A percentile compares a stretch with the other conserved stretches of the same genome.
Conservation (phyloP, 2,329 filamentous ascomycete species). For the Aspergillus brasiliensis region DNA sequence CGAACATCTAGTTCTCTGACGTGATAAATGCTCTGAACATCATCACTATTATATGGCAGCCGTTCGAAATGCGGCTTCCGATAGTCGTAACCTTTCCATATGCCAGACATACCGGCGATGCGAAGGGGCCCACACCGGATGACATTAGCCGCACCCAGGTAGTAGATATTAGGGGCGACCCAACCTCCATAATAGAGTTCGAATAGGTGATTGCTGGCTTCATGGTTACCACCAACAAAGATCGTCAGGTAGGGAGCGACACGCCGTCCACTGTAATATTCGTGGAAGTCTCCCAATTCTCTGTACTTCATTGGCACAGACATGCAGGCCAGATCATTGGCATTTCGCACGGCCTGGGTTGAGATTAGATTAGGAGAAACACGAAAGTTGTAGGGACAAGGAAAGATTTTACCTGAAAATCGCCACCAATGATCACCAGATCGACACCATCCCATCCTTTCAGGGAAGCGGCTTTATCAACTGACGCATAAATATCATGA, state of each 20-base stretch:
- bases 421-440: slow-evolving; percentile 89
- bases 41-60: slow-evolving; percentile 76
- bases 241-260: slow-evolving; percentile 85
- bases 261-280: slow-evolving; percentile 82
- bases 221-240: slow-evolving; percentile 93
- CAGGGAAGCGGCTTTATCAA: slow-evolving; percentile 66
- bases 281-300: slow-evolving; percentile 84
- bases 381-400: background rate
- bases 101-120: slow-evolving; percentile 87
- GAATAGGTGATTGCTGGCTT: slow-evolving; percentile 85
- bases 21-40: slow-evolving; percentile 84
- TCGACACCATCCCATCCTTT: slow-evolving; percentile 83
- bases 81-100: slow-evolving; percentile 93
- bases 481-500: slow-evolving; percentile 84
- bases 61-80: slow-evolving; percentile 80
- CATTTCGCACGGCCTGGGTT: slow-evolving; percentile 77
- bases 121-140: slow-evolving; percentile 79
- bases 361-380: slow-evolving; percentile 15
- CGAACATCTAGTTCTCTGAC: slow-evolving; percentile 87
- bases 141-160: slow-evolving; percentile 90
- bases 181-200: slow-evolving; percentile 96
- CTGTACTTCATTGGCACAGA: slow-evolving; percentile 88
- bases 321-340: slow-evolving; percentile 83
- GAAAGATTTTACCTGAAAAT: slow-evolving; percentile 71
- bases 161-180: slow-evolving; percentile 97